These are phyloP conservation scores for Sinapis alba DNA, from an alignment of 441 rosid species.

Conservation along the genomic window DNA sequence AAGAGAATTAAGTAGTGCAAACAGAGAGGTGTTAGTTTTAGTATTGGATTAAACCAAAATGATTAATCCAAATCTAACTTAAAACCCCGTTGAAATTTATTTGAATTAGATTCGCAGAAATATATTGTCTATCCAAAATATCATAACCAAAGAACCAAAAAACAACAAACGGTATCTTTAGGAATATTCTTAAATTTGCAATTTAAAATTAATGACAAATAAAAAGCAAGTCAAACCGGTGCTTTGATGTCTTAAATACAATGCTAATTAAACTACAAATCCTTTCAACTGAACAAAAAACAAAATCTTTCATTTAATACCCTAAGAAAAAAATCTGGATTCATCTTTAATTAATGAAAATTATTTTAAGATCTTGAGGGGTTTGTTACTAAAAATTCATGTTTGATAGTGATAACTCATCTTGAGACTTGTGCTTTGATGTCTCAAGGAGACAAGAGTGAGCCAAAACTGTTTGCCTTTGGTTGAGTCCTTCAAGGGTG, in stretches of 20 bases:
- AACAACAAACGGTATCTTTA: background rate
- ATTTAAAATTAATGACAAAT: background rate
- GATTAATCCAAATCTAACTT: too few relatives aligned
- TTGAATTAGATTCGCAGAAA: background rate
- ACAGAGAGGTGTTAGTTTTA: background rate
- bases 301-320: background rate
- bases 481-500: constrained; percentile 74
- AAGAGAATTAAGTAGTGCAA: background rate
- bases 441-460: constrained; percentile 49
- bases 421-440: constrained; percentile 24
- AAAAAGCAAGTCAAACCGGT: background rate
- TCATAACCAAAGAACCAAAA: background rate
- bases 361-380: background rate
- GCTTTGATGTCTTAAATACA: background rate
- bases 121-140: background rate
- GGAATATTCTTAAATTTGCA: background rate
- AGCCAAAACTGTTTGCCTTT: constrained; percentile 81
- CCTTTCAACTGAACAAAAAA: background rate
- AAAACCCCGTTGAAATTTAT: too few relatives aligned
- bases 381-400: too few relatives aligned
- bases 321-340: background rate
- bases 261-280: background rate
- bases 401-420: constrained; percentile 19
- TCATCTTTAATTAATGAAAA: background rate
- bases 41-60: background rate